Evolutionary conservation across 2,329 filamentous ascomycete genomes (phyloP).

Genomic region (Fusarium sublunatum): DNA sequence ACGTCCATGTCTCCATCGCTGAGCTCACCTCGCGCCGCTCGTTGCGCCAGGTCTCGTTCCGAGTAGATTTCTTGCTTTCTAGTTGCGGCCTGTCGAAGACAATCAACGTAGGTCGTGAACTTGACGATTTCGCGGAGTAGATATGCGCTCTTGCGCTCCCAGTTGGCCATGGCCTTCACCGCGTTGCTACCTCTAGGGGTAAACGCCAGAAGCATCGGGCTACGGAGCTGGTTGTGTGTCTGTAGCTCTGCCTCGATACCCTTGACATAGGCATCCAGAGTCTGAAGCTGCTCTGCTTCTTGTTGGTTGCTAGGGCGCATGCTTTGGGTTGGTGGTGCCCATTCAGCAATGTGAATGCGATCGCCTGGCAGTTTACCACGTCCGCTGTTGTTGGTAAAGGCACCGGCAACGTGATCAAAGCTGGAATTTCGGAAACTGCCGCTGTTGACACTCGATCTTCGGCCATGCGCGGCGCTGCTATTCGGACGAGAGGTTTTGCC

Average conservation of each 20-base stretch:
- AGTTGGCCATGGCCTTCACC: constrained; percentile 89
- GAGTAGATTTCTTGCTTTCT: constrained; percentile 77
- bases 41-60: constrained; percentile 65
- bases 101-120: constrained; percentile 94
- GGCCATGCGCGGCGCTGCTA: constrained; percentile 59
- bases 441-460: constrained; percentile 61
- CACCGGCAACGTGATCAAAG: constrained; percentile 69
- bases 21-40: constrained; percentile 61
- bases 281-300: constrained; percentile 83
- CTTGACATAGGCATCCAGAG: constrained; percentile 81
- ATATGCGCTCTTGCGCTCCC: constrained; percentile 96
- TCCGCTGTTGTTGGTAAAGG: constrained; percentile 62
- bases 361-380: constrained; percentile 81
- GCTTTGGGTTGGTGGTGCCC: constrained; percentile 88
- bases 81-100: constrained; percentile 75
- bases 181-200: constrained; percentile 85
- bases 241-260: constrained; percentile 87
- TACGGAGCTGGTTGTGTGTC: constrained; percentile 87
- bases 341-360: constrained; percentile 84
- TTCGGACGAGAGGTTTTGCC: constrained; percentile 59
- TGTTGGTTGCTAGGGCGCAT: constrained; percentile 83
- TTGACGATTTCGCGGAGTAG: constrained; percentile 94
- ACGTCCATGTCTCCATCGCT: constrained; percentile 55
- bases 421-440: constrained; percentile 66
- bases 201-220: constrained; percentile 89